Evolutionary conservation across 495 filamentous ascomycete species (phyloP).

Genomic region (Oleoguttula mirabilis): DNA sequence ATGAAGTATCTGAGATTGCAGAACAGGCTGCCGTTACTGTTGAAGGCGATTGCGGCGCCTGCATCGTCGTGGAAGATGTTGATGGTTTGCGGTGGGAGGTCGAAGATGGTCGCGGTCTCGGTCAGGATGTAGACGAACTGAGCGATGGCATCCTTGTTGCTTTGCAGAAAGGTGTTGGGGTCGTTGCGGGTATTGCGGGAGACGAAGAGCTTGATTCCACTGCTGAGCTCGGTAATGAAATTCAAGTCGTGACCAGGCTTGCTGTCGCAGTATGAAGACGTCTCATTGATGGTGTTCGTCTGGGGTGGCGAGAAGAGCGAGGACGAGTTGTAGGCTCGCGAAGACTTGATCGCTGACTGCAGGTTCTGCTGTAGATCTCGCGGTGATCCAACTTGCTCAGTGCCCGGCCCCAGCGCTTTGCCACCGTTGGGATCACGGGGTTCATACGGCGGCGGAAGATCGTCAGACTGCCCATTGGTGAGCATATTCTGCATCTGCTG

Average conservation of each 20-base stretch:
- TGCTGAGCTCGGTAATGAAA: slow-evolving; percentile 47
- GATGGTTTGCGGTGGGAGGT: slow-evolving; percentile 45
- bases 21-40: slow-evolving; percentile 71
- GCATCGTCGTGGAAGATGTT: slow-evolving; percentile 80
- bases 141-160: slow-evolving; percentile 51
- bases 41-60: slow-evolving; percentile 85
- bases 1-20: slow-evolving; percentile 86
- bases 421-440: slow-evolving; percentile 28
- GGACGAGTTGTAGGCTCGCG: slow-evolving; percentile 64
- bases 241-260: slow-evolving; percentile 67
- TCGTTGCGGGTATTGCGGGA: slow-evolving; percentile 35
- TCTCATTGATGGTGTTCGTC: slow-evolving; percentile 66
- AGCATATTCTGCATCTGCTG: slow-evolving; percentile 21
- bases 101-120: slow-evolving; percentile 59
- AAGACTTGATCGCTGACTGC: slow-evolving; percentile 67
- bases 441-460: slow-evolving; percentile 36
- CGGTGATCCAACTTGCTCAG: slow-evolving; percentile 25
- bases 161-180: slow-evolving; percentile 44
- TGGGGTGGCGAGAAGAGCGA: slow-evolving; percentile 56
- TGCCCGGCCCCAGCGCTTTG: slow-evolving; percentile 13
- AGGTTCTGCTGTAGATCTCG: slow-evolving; percentile 50
- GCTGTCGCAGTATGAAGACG: slow-evolving; percentile 78
- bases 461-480: background rate
- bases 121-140: slow-evolving; percentile 58
- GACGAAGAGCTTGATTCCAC: slow-evolving; percentile 63